Evolutionary conservation across 1,284 basidiomycete genomes (phyloP).

Genomic region (Sutorius eximius): DNA sequence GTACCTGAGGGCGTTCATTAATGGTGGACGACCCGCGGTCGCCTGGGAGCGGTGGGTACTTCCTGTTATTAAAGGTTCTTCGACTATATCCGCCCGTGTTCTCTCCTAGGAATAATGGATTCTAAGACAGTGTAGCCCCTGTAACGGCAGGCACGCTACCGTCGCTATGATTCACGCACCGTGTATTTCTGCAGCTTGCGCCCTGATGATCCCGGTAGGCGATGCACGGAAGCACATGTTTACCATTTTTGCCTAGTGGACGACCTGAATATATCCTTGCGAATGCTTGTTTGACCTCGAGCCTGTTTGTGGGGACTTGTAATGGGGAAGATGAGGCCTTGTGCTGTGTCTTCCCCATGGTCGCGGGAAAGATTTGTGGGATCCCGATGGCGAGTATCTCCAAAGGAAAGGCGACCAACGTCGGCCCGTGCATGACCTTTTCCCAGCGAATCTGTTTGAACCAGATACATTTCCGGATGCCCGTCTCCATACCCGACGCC

Average conservation of each 20-base stretch:
- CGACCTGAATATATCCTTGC: conserved; percentile 24
- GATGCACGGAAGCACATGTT: conserved; percentile 24
- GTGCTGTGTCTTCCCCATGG: conserved; percentile 35
- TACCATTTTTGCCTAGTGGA: conserved; percentile 24
- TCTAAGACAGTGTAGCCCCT: conserved; percentile 39
- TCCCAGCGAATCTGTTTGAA: conserved; percentile 44
- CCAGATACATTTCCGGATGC: conserved; percentile 52
- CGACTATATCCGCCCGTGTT: conserved; percentile 58
- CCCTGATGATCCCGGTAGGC: conserved; percentile 25
- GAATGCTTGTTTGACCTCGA: conserved; percentile 7
- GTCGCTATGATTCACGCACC: no score
- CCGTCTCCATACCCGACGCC: conserved; percentile 30
- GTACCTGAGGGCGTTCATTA: conserved; percentile 57
- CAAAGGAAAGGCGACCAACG: not conserved
- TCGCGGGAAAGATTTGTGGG: conserved; percentile 38
- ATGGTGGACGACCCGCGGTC: conserved; percentile 40
- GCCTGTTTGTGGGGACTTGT: conserved; percentile 18
- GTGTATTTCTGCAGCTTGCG: conserved; percentile 1
- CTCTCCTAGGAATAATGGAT: not conserved
- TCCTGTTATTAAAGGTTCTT: conserved; percentile 46
- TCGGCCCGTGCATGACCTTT: not conserved
- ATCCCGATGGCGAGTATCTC: conserved; percentile 31
- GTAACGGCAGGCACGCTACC: conserved; percentile 42
- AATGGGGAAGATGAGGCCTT: not conserved
- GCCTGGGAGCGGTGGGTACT: not conserved